Evolutionary conservation across 2,329 filamentous ascomycete species (phyloP), one percentile per base, ranked within the genome.

Genomic region (Colletotrichum tropicicola): DNA sequence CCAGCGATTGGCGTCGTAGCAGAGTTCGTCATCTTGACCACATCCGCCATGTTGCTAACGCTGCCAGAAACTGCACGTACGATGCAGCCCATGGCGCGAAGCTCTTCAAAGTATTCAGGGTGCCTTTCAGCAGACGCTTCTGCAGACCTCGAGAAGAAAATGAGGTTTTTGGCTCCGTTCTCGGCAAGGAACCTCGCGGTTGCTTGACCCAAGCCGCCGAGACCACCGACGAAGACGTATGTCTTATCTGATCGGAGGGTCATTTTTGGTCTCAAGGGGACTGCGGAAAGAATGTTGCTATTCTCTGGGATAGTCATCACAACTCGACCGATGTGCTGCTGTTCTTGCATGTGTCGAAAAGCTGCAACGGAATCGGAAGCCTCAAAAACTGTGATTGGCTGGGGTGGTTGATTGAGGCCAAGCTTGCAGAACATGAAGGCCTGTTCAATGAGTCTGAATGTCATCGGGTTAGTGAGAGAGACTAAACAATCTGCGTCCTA

Each of bases 271-370:
- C 15, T 19, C 12, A 17, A 19, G 3, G 62, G 37, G 4, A 8
- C 6, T 4, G 52, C 32, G 0, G 25, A 12, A 3, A 48, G 15
- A 19, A 51, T 10, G 7, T 8, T 3, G 9, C 21, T 28, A 9
- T 32, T 27, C 3, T 43, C 23, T 5, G 51, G 68, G 62, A 74
- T 65, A 30, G 59, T 68, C 13, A 81, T 51, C 13, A 83, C 74
- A 13, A 84, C 78, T 53, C 82, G 83, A 0, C 81, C 82, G 37
- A 80, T 78, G 64, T 83, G 81, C 27, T 70, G 70, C 1, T 79
- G 81, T 2, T 70, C 72, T 56, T 83, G 79, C 76, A 85, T 78
- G 44, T 77, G 73, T 0, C 79, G 70, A 66, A 85, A 82, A 0
- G 80, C 80, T 10, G 79, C 73, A 10, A 73, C 67, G 0, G 81